phyloP scores from a whole-genome alignment of 768 basidiomycete genomes.

The Termitomyces sp. region DNA sequence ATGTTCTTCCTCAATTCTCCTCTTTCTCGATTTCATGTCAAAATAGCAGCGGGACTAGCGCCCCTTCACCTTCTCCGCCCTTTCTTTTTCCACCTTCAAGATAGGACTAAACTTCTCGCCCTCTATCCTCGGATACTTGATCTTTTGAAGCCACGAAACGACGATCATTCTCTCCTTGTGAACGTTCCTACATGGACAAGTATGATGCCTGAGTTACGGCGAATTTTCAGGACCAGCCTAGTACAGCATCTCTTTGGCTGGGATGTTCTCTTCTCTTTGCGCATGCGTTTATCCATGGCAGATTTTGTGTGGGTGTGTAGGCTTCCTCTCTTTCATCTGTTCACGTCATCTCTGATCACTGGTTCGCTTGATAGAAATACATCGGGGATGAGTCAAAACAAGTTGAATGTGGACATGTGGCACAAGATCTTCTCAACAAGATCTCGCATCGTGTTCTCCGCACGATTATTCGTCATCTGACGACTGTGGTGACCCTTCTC shows the following conservation, averaged over 20 bases:
- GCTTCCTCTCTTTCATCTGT: background rate
- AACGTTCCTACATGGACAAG: conserved; percentile 26
- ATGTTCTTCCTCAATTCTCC: conserved; percentile 8
- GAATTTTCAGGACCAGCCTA: conserved; percentile 50
- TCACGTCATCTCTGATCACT: background rate
- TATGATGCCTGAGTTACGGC: conserved; percentile 34
- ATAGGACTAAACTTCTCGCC: conserved; percentile 30
- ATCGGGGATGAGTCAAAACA: conserved; percentile 39
- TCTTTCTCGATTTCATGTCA: background rate
- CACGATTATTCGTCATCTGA: conserved; percentile 55
- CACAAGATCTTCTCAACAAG: conserved; percentile 43
- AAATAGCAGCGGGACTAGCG: conserved; percentile 37
- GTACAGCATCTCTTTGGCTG: conserved; percentile 60
- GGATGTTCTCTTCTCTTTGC: conserved; percentile 46
- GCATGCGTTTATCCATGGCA: conserved; percentile 53
- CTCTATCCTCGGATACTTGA: conserved; percentile 44
- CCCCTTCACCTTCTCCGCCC: conserved; percentile 53
- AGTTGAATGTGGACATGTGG: conserved; percentile 47
- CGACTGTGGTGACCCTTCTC: conserved; percentile 41
- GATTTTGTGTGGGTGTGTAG: conserved; percentile 47
- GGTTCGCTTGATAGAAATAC: conserved; percentile 37
- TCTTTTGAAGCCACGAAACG: conserved; percentile 31
- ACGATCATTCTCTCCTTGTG: conserved; percentile 34
- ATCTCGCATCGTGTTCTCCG: conserved; percentile 55
- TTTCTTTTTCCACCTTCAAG: conserved; percentile 42